Base-by-base conservation (phyloP, 345 rosid genomes). In the Microthlaspi erraticum region DNA sequence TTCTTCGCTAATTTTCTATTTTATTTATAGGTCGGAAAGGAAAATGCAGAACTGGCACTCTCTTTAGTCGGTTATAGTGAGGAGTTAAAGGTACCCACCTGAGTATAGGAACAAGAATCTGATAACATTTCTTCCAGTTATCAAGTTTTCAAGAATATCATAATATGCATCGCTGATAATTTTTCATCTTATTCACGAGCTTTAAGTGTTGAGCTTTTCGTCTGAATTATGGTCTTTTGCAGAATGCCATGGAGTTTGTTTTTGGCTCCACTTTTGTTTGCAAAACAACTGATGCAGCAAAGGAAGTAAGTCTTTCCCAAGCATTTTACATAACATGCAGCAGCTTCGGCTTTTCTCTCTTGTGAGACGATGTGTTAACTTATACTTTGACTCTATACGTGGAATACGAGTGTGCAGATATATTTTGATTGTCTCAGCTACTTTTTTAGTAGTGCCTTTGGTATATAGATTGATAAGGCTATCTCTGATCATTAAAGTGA, bases 181-280 rank as follows among this genome's bases (percentile, higher is more conserved):
- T 8, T 55, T 45, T 49, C 12, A 36, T 45, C 23, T 16, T 56
- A 64, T 55, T 23, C 64, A 43, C 63, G 53, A 19, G 33, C 44
- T 42, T 1, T 16, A 43, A 60, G 32, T 49, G 41, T 51, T 31
- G 45, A 39, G 34, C 43, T 71, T 38, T 52, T 43, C 12, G 5
- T n/a, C 19, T 55, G 70, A 34, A 20, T 44, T 39, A 53, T 57
- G 44, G 32, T 56, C 37, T 57, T 58, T 66, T 86, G 86, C 92
- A 94, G 99, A 83, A 65, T 52, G 97, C 97, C 56, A 88, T 91
- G 95, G 93, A 91, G 74, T 94, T 82, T 76, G 90, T 94, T 71
- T 89, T 91, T 81, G 98, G 99, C 74, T 90, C 96, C 46, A 91
- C 96, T 42, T 94, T 89, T 77, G 90, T 94, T 70, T 94, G 99